Conservation (phyloP, 1,284 basidiomycete species). For the Irpex rosettiformis region DNA sequence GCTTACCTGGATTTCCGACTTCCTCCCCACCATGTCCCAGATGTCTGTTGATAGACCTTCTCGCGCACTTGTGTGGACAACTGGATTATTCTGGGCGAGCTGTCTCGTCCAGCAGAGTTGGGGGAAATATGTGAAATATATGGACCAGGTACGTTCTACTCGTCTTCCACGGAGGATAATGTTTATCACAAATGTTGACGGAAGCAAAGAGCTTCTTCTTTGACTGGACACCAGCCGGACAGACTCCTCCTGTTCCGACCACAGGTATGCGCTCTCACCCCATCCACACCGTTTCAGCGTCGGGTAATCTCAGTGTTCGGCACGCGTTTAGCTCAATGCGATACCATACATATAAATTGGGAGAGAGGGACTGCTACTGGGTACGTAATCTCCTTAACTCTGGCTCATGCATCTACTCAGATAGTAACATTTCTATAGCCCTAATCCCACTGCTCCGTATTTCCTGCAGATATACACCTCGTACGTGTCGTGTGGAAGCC, state of each 20-base stretch:
- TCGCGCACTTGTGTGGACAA: constrained; percentile 1
- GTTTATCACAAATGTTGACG: neutral
- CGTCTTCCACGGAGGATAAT: neutral
- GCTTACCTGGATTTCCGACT: neutral
- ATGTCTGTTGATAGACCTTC: neutral
- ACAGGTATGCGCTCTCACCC: constrained; percentile 35
- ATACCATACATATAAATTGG: constrained; percentile 51
- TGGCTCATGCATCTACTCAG: constrained; percentile 5
- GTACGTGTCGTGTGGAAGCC: constrained; percentile 31
- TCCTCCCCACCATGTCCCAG: neutral
- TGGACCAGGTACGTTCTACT: constrained; percentile 15
- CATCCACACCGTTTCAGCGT: too few relatives aligned
- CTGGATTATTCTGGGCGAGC: constrained; percentile 7
- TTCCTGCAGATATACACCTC: constrained; percentile 60
- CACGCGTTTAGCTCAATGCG: constrained; percentile 46
- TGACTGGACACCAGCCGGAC: constrained; percentile 39
- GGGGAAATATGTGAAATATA: constrained; percentile 6
- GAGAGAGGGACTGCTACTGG: constrained; percentile 40
- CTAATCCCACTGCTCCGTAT: constrained; percentile 53
- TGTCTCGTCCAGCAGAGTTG: constrained; percentile 3
- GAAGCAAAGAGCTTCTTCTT: constrained; percentile 48
- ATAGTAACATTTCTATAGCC: constrained; percentile 32
- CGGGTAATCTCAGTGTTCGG: neutral
- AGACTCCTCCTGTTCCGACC: constrained; percentile 44
- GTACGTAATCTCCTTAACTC: constrained; percentile 28